These are phyloP conservation scores for Trichoderma harzianum DNA, from an alignment of 2,329 filamentous ascomycete genomes.

Conservation along the genomic window DNA sequence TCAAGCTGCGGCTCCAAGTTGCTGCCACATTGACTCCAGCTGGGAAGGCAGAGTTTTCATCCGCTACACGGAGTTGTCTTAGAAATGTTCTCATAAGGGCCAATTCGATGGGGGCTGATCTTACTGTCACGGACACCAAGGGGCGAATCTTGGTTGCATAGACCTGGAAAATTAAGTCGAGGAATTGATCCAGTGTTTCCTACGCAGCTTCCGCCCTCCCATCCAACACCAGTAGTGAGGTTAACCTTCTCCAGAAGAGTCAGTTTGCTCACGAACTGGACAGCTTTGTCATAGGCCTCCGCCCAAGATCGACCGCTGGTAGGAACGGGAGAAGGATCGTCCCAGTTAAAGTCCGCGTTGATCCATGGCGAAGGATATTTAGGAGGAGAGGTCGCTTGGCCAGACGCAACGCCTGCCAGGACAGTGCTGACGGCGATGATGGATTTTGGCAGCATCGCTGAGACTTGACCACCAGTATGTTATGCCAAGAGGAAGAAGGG, in stretches of 20 bases:
- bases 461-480: neutral
- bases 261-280: neutral
- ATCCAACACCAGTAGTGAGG: neutral
- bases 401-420: neutral
- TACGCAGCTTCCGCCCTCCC: constrained; percentile 31
- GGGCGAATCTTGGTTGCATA: neutral
- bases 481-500: neutral
- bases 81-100: neutral
- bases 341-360: neutral
- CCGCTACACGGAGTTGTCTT: neutral
- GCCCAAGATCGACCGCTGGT: neutral
- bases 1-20: neutral
- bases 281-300: neutral
- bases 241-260: neutral
- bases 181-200: constrained; percentile 46
- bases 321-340: neutral
- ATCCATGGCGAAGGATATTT: neutral
- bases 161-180: constrained; percentile 42
- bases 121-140: neutral
- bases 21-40: neutral
- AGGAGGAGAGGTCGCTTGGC: neutral
- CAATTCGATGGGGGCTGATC: neutral
- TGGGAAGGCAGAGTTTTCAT: neutral
- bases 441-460: neutral
- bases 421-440: neutral